phyloP scores from a whole-genome alignment of 169 alveolate genomes.

The Cryptosporidium tyzzeri region DNA sequence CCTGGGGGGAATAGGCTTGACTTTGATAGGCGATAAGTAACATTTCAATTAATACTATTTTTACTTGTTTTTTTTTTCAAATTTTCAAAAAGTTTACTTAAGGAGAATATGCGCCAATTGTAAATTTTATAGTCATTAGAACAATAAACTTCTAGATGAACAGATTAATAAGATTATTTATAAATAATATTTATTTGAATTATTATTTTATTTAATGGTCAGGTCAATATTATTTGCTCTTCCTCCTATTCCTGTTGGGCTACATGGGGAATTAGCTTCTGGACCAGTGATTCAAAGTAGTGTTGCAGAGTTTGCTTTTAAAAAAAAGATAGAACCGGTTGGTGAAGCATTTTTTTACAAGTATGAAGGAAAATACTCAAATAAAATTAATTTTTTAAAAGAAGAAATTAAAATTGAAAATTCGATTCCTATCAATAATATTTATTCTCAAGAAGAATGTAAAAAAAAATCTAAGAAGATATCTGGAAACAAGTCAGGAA shows the following conservation, averaged over 20 bases:
- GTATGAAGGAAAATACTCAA: conserved; percentile 7
- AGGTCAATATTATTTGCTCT: conserved; percentile 11
- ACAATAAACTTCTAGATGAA: background rate
- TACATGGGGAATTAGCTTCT: background rate
- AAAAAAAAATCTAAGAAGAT: background rate
- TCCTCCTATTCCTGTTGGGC: conserved; percentile 63
- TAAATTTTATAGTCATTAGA: conserved; percentile 1
- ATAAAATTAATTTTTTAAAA: background rate
- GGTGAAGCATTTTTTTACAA: conserved; percentile 58
- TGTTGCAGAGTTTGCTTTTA: conserved; percentile 38
- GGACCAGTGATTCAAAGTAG: conserved; percentile 43
- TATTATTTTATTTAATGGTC: background rate
- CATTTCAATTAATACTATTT: background rate
- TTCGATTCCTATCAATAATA: background rate
- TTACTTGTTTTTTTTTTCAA: conserved; percentile 17
- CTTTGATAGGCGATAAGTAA: conserved; percentile 63
- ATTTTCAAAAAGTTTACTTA: background rate
- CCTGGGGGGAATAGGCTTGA: conserved; percentile 66
- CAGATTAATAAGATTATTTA: background rate
- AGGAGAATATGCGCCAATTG: conserved; percentile 27
- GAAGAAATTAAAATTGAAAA: background rate
- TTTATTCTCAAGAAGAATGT: background rate
- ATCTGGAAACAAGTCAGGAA: conserved; percentile 25
- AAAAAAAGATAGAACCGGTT: conserved; percentile 50
- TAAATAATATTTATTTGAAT: background rate